Conservation (phyloP, 331 rosid species). For the Acacia pycnantha region DNA sequence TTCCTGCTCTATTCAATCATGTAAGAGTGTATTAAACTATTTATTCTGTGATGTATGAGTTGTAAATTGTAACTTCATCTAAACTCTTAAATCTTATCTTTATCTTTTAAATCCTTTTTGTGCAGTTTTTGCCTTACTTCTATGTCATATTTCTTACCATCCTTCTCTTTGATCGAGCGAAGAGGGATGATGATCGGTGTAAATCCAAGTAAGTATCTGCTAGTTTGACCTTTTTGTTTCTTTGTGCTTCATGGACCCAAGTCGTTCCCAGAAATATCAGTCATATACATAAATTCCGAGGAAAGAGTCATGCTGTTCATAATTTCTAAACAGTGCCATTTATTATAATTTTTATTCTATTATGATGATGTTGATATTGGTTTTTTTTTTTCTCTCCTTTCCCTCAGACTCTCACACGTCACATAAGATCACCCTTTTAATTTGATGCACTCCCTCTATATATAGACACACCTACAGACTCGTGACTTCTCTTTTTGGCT, state of each 20-base stretch:
- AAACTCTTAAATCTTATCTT: slow-evolving; percentile 13
- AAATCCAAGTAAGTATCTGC: slow-evolving; percentile 79
- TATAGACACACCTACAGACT: neutral
- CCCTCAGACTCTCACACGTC: neutral
- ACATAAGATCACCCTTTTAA: too few relatives aligned
- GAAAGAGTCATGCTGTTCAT: neutral
- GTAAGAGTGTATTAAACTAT: slow-evolving; percentile 40
- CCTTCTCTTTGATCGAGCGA: slow-evolving; percentile 93
- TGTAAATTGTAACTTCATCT: slow-evolving; percentile 2
- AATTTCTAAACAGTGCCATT: neutral
- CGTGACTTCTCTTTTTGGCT: neutral
- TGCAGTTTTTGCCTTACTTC: slow-evolving; percentile 94
- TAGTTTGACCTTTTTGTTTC: neutral
- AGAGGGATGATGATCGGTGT: slow-evolving; percentile 93
- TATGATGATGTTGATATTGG: neutral
- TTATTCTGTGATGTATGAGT: neutral
- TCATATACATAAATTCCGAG: neutral
- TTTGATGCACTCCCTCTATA: neutral
- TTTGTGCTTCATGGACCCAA: neutral
- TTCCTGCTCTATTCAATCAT: slow-evolving; percentile 88
- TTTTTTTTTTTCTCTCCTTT: neutral
- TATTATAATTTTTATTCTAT: neutral
- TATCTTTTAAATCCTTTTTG: neutral
- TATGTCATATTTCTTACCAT: slow-evolving; percentile 85
- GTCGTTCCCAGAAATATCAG: neutral